Evolutionary conservation across 495 filamentous ascomycete species (phyloP), one percentile per base, ranked within the genome.

Genomic region (Daldinia childiae): DNA sequence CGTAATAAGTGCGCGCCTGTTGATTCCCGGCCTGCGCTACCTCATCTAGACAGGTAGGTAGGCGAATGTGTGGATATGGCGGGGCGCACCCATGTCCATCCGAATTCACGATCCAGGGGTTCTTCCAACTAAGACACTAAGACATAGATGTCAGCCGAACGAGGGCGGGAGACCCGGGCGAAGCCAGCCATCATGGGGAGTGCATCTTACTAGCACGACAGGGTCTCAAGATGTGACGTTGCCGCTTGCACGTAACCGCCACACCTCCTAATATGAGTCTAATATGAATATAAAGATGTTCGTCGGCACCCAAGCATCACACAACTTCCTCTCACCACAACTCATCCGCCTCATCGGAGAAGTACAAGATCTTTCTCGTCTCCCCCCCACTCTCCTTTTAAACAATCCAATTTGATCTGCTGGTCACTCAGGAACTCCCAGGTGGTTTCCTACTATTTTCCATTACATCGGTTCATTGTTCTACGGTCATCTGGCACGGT

Each of bases 341-440:
- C 60, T 62, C 58, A 56, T 56, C 66, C 58, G 30, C 45, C 38
- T 64, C 66, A 43, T 52, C 21, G 15, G 62, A 50, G 56, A 62
- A 61, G 50, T 62, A 58, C 63, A 55, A 69, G 62, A 59, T 61
- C 45, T 69, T 38, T 74, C 63, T 77, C 61, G 62, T 69, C 72
- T 72, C 52, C 68, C 69, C 72, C 60, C 55, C 68, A 58, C 50
- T 69, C n/a, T 50, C 66, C 62, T 68, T 68, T 68, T 65, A 17
- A 32, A 57, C 27, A 34, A 56, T 15, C 6, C 6, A 38, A 57
- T 68, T 67, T 9, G 54, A 52, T 63, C 55, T 58, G 67, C 73
- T 67, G 70, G 70, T 73, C 67, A 65, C 56, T 65, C 72, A 64
- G 64, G 50, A 72, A 63, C 14, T 69, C 73, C 75, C 69, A 54